A percentile compares a stretch with the other conserved stretches of the same genome.
phyloP scores from a whole-genome alignment of 2,329 filamentous ascomycete genomes.

The Diaporthe eres region DNA sequence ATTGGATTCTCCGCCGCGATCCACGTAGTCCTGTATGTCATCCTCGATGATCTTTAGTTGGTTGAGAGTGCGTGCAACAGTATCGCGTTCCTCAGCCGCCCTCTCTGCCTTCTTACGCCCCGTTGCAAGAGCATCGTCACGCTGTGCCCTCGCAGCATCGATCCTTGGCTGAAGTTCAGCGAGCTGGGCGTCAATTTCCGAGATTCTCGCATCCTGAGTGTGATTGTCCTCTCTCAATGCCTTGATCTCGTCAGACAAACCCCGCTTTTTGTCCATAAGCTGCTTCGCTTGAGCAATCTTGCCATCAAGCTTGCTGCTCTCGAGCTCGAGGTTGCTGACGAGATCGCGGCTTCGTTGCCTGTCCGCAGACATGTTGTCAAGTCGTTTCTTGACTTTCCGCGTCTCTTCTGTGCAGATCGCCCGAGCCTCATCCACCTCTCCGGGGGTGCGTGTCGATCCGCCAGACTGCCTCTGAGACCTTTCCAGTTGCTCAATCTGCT shows the following conservation, averaged over 20 bases:
- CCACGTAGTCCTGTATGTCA: slow-evolving; percentile 85
- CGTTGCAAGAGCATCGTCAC: slow-evolving; percentile 81
- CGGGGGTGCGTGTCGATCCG: slow-evolving; percentile 76
- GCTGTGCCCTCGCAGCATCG: slow-evolving; percentile 79
- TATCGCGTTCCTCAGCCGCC: slow-evolving; percentile 78
- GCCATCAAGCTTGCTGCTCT: slow-evolving; percentile 80
- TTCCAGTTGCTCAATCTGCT: slow-evolving; percentile 81
- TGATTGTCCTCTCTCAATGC: slow-evolving; percentile 77
- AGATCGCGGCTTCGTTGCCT: slow-evolving; percentile 79
- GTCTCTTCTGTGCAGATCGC: slow-evolving; percentile 76
- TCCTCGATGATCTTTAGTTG: slow-evolving; percentile 82
- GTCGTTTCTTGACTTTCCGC: slow-evolving; percentile 72
- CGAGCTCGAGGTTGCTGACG: slow-evolving; percentile 80
- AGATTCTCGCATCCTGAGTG: slow-evolving; percentile 79
- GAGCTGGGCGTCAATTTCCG: slow-evolving; percentile 79
- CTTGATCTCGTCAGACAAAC: slow-evolving; percentile 79
- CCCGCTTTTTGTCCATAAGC: slow-evolving; percentile 85
- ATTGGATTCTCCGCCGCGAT: slow-evolving; percentile 80
- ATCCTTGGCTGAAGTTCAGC: slow-evolving; percentile 82
- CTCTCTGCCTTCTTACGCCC: slow-evolving; percentile 81
- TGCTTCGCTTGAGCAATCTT: slow-evolving; percentile 79
- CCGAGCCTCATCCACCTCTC: slow-evolving; percentile 87
- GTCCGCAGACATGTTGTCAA: slow-evolving; percentile 77
- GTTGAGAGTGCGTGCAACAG: slow-evolving; percentile 80
- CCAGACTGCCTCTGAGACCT: slow-evolving; percentile 81